Conservation (phyloP, 148 eudicot species). For the Arbutus unedo region DNA sequence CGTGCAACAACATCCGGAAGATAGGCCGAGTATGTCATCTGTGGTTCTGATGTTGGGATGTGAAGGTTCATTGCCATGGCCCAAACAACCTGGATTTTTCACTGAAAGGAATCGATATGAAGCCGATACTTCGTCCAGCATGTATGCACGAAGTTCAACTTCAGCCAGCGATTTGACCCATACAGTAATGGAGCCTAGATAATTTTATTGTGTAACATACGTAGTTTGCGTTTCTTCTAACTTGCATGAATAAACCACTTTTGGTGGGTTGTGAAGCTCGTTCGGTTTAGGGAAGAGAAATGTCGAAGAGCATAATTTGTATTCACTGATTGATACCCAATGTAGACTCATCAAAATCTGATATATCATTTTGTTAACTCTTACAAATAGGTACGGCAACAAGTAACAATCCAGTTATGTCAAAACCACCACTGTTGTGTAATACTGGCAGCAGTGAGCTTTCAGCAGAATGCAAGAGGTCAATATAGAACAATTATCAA, state of each 20-base stretch:
- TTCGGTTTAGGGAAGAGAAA: not conserved
- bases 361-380: not conserved
- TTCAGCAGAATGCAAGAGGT: not conserved
- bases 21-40: not conserved
- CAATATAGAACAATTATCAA: not conserved
- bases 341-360: no score
- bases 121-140: not conserved
- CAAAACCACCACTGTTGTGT: no score
- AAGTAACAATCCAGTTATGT: no score
- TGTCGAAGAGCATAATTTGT: not conserved
- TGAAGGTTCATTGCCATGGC: not conserved
- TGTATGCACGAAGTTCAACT: not conserved
- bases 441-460: no score
- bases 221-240: not conserved
- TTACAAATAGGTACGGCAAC: no score
- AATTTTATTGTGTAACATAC: not conserved
- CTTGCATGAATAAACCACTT: not conserved
- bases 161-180: not conserved
- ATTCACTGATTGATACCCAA: not conserved
- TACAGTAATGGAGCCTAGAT: not conserved
- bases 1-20: not conserved
- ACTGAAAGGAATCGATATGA: not conserved
- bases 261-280: not conserved
- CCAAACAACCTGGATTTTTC: not conserved
- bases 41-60: not conserved